These are phyloP conservation scores for Claviceps sp. DNA, from an alignment of 2,329 filamentous ascomycete genomes.

Conservation along the genomic window DNA sequence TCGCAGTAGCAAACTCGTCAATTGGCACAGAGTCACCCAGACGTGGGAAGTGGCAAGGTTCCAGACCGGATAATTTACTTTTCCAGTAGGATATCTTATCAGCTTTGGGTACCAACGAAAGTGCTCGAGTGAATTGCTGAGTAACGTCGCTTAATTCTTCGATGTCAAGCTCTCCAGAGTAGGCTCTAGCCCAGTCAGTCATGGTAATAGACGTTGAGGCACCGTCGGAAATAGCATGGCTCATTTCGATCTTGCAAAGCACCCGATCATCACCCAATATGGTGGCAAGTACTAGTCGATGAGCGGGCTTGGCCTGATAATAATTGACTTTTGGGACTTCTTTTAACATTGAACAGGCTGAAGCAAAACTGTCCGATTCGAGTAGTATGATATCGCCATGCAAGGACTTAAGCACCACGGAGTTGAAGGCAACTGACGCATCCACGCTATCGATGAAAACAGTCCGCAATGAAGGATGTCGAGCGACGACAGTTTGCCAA, in stretches of 20 bases:
- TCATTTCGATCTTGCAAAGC: conserved; percentile 7
- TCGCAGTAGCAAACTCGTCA: not conserved
- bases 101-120: conserved; percentile 1
- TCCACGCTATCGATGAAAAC: conserved; percentile 5
- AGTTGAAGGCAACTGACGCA: conserved; percentile 4
- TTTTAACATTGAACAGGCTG: not conserved
- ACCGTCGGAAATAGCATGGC: conserved; percentile 7
- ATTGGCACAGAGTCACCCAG: not conserved
- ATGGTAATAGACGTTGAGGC: conserved; percentile 4
- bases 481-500: conserved; percentile 6
- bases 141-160: not conserved
- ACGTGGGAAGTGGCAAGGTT: conserved; percentile 5
- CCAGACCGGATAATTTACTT: conserved; percentile 2
- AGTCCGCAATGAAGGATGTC: conserved; percentile 7
- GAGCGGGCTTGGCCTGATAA: not conserved
- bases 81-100: conserved; percentile 7
- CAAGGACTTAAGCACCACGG: not conserved
- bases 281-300: not conserved
- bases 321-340: not conserved
- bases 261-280: not conserved
- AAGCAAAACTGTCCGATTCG: not conserved
- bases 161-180: conserved; percentile 1
- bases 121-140: not conserved
- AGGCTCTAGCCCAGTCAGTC: conserved; percentile 3
- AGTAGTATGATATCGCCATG: not conserved